Base-by-base conservation (phyloP, 2,329 filamentous ascomycete genomes). In the Magnaporthiopsis poae region DNA sequence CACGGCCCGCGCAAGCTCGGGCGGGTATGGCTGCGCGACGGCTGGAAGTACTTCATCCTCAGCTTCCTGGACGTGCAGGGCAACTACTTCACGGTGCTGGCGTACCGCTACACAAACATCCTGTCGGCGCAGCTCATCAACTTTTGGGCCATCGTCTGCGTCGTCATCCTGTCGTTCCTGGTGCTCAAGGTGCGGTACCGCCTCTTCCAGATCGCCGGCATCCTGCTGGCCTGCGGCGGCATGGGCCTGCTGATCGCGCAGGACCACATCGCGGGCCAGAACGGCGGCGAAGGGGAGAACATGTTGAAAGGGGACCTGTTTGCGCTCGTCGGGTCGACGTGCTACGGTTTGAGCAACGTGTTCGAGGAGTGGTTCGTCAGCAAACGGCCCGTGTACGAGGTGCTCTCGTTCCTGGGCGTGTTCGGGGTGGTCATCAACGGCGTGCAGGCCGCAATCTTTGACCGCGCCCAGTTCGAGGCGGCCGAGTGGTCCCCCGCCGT, bases 131-230 rank as follows among this genome's bases (percentile, higher is more conserved):
- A 98, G 82, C 85, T 99, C 65, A 92, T 99, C 80, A 97, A 97
- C 83, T 98, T 98, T 80, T 98, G 94, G 94, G 91, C 93, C 72
- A 98, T 99, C 71, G 91, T 96, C 64, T 88, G 94, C 69, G 95
- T 99, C 29, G 92, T 98, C 27, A 75, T 90, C 68, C 80, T 97
- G 70, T 96, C 92, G 35, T 93, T 96, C 79, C 71, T 88, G 69
- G 82, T 97, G 72, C 86, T 99, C 67, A 85, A 84, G 71, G 95
- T 99, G 61, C 90, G 95, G 73, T 99, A 99, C 83, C 91, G 92
- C 79, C 81, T 86, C 75, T 87, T 90, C 67, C 95, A 98, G 81
- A 86, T 96, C 72, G 71, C 86, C 39, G 95, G 95, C 66, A 98
- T 99, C 76, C 74, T 97, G 63, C 81, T 98, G 76, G 95, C 91